phyloP scores from a whole-genome alignment of 2,329 filamentous ascomycete genomes.

The Chaetomiaceae sp. region DNA sequence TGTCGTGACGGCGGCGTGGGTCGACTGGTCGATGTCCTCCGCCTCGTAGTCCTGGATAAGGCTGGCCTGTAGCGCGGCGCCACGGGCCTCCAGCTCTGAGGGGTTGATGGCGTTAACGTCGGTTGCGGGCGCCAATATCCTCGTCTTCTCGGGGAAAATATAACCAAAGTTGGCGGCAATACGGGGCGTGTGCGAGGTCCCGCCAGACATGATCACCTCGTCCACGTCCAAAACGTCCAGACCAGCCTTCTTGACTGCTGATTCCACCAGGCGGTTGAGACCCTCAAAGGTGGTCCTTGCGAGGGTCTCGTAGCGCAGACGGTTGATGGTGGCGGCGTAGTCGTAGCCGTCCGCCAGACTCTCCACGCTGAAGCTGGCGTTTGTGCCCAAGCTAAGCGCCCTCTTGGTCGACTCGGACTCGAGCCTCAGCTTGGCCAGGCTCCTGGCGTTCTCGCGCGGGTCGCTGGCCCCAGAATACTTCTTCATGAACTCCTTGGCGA shows the following conservation, averaged over 20 bases:
- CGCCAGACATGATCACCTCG: conserved; percentile 89
- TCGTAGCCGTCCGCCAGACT: conserved; percentile 84
- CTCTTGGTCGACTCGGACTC: conserved; percentile 92
- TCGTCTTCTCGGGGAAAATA: conserved; percentile 77
- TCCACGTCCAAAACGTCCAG: conserved; percentile 90
- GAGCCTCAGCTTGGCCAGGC: conserved; percentile 85
- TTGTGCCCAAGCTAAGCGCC: conserved; percentile 79
- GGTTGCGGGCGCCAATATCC: conserved; percentile 79
- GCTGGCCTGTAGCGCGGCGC: conserved; percentile 91
- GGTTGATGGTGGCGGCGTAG: conserved; percentile 88
- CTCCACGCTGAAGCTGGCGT: conserved; percentile 90
- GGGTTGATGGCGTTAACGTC: conserved; percentile 79
- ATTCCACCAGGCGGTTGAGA: conserved; percentile 79
- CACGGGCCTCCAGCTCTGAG: conserved; percentile 80
- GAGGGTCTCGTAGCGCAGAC: conserved; percentile 86
- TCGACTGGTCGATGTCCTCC: conserved; percentile 92
- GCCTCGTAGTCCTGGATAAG: conserved; percentile 92
- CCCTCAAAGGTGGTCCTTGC: conserved; percentile 81
- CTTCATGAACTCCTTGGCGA: conserved; percentile 98
- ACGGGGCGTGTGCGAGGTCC: conserved; percentile 88
- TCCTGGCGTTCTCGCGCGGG: conserved; percentile 73
- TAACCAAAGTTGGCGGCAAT: conserved; percentile 74
- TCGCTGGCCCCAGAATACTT: conserved; percentile 75
- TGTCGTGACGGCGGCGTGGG: conserved; percentile 89
- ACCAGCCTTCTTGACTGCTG: conserved; percentile 84